Evolutionary conservation across 179 eudicot species (phyloP).

Genomic region (Vitellaria paradoxa): DNA sequence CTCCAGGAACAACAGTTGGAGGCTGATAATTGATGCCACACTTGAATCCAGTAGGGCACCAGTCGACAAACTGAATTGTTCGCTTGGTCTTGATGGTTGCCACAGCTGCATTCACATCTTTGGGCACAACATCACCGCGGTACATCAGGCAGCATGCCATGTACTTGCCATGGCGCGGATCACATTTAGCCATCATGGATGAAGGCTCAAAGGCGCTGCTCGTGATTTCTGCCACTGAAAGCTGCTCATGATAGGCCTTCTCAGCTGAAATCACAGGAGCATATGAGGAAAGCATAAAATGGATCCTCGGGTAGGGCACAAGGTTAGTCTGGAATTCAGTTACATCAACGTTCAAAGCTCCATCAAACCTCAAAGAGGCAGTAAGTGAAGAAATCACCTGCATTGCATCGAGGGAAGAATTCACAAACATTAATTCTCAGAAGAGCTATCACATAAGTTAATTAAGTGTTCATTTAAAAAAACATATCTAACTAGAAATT

Average conservation of each 20-base stretch:
- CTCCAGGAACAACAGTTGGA: slow-evolving; percentile 42
- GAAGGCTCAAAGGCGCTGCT: slow-evolving; percentile 39
- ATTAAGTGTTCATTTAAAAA: no score
- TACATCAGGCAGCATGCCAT: slow-evolving; percentile 47
- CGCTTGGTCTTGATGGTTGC: slow-evolving; percentile 40
- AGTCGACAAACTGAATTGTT: slow-evolving; percentile 40
- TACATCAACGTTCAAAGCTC: slow-evolving; percentile 38
- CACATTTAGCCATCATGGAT: slow-evolving; percentile 43
- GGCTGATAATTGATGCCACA: slow-evolving; percentile 46
- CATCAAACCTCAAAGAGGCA: slow-evolving; percentile 38
- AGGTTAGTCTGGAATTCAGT: slow-evolving; percentile 39
- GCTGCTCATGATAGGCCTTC: slow-evolving; percentile 39
- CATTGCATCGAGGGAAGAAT: neutral
- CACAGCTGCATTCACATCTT: slow-evolving; percentile 41
- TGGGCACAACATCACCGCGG: slow-evolving; percentile 49
- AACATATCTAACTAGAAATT: no score
- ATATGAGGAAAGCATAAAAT: slow-evolving; percentile 38
- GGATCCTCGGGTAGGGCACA: slow-evolving; percentile 40
- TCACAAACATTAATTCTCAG: no score
- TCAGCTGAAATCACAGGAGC: slow-evolving; percentile 39
- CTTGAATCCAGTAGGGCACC: slow-evolving; percentile 49
- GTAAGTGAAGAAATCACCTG: slow-evolving; percentile 43
- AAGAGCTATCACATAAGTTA: no score
- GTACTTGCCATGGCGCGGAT: slow-evolving; percentile 44
- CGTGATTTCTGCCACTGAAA: slow-evolving; percentile 37